Percentiles rank a stretch among this genome's conserved stretches.
phyloP scores from a whole-genome alignment of 2,329 filamentous ascomycete genomes.

The Alternaria alternata region DNA sequence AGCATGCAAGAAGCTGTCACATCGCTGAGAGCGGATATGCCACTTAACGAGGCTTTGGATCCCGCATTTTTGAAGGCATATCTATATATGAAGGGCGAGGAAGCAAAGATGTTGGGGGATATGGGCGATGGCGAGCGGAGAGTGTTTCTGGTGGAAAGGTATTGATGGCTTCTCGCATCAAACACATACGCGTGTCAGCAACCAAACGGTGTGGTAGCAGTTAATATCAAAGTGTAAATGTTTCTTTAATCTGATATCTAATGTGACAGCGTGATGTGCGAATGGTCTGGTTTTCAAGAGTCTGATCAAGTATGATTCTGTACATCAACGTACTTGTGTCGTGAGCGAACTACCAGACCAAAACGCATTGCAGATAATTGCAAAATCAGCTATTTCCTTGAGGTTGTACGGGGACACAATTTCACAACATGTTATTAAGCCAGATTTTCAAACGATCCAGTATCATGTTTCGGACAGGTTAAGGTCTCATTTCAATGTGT shows the following conservation, averaged over 20 bases:
- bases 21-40: conserved; percentile 59
- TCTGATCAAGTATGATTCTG: background rate
- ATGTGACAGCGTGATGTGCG: background rate
- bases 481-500: conserved; percentile 7
- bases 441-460: too few species aligned
- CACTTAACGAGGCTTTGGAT: conserved; percentile 59
- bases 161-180: conserved; percentile 51
- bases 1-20: conserved; percentile 64
- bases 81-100: conserved; percentile 65
- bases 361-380: background rate
- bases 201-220: background rate
- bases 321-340: background rate
- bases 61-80: conserved; percentile 65
- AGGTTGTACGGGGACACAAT: background rate
- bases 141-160: conserved; percentile 72
- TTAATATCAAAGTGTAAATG: background rate
- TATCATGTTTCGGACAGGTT: background rate
- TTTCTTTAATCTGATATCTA: background rate
- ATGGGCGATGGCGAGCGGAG: conserved; percentile 61
- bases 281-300: background rate
- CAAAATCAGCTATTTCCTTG: background rate
- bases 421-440: background rate
- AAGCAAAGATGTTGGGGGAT: conserved; percentile 60
- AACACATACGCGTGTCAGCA: background rate
- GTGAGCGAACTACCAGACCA: background rate